Base-by-base conservation (phyloP, 2,329 filamentous ascomycete species). In the Arthrobotrys pseudoclavata region DNA sequence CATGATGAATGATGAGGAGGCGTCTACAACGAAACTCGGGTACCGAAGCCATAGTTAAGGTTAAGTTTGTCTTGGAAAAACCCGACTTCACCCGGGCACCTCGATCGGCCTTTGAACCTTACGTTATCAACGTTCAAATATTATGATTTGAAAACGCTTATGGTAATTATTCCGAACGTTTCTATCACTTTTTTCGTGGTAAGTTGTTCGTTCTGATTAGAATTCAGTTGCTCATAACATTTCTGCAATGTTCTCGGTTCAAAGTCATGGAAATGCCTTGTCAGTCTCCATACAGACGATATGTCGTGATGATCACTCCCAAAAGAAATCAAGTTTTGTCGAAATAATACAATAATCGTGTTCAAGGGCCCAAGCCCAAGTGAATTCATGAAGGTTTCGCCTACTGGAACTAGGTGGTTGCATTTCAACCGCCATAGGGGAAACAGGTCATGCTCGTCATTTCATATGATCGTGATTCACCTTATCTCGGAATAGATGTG, bases 401-500 rank as follows among this genome's bases (percentile, higher is more conserved):
- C 66, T 76, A 63, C 66, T 76, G 64, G 60, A 70, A 52, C 69
- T 37, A 57, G 69, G 64, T 67, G 66, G 31, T 34, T 64, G 57
- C 18, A 64, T 68, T 74, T 70, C 57, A 70, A 76, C 66, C 66
- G 66, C 66, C 34, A 69, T 55, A 48, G 34, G 42, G 40, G 62
- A 26, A 67, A 68, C 29, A 62, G 66, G 66, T 76, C 72, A 76
- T 66, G 57, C 66, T 42, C 61, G 66, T 53, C 60, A 76, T 70
- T 69, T 60, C 55, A 60, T 60, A 60, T 60, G 55, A 26, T 40
- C 34, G 55, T 42, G 55, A 20, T 40, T 42, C 48, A 76, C 60
- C 72, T 70, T 76, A 76, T 76, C 72, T 69, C 72, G 72, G 72
- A 67, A 76, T 53, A 62, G 72, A 70, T 63, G 60, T 48, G 57